Base-by-base conservation (phyloP, 257 asterid species). In the Solanum piurae region DNA sequence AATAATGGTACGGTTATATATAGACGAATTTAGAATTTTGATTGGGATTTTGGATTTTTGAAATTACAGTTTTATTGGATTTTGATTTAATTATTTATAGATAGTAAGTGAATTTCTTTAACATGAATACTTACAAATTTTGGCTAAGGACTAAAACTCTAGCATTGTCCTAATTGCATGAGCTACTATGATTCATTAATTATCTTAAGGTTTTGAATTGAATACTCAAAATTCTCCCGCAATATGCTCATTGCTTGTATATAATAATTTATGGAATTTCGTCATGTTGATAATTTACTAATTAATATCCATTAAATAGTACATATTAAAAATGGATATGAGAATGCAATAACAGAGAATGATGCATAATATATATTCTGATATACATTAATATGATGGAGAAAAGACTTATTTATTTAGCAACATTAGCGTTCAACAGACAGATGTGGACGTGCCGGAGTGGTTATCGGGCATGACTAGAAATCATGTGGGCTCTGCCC, bases 381-480 rank as follows among this genome's bases (percentile, higher is more conserved):
- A 68, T 18, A 29, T 5, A 25, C 21, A 66, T 27, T 25, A 66
- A 66, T 71, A 14, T 7, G 42, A 31, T 31, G 25, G 10, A 31
- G 2, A 8, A 69, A 6, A 3, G 11, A 1, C 0, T 10, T 4
- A 1, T 12, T 2, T 5, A n/a, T 2, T 10, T 5, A 2, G 3
- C 9, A n/a, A 2, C 1, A 12, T 9, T 25, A 66, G 0, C 73
- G 2, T 25, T 12, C 8, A 13, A 2, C 7, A 18, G 0, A 18
- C 46, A 72, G 0, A 0, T 0, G 98, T 95, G 98, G 99, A 93
- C 98, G 98, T 97, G 98, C 97, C 98, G 98, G 98, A 97, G 98
- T 97, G 98, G 99, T 95, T 97, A 95, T 97, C 98, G 98, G 98
- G 99, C 99, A 97, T 95, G 99, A 95, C 98, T 97, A 95, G 98